phyloP scores from a whole-genome alignment of 306 rosid genomes.

The Cicer bijugum region DNA sequence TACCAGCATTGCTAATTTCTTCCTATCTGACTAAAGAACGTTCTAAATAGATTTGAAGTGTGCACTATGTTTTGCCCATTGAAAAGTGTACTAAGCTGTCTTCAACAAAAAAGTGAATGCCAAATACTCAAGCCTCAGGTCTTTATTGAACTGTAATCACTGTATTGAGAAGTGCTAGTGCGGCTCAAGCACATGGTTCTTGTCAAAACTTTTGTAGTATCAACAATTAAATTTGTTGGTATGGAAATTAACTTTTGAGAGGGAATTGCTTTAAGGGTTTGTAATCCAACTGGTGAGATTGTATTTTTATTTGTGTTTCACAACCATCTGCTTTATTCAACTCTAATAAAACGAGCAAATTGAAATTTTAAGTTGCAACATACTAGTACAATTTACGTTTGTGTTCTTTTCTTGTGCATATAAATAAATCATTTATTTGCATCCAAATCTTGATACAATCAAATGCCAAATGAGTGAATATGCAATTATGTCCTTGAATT shows the following conservation, averaged over 20 bases:
- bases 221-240: constrained; percentile 31
- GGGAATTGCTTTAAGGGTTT: constrained; percentile 32
- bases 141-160: constrained; percentile 16
- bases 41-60: constrained; percentile 35
- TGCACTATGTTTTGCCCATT: constrained; percentile 12
- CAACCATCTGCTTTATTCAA: constrained; percentile 10
- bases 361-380: constrained; percentile 10
- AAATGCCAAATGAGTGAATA: no score
- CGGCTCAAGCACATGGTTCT: constrained; percentile 6
- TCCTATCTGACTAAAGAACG: constrained; percentile 41
- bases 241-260: constrained; percentile 19
- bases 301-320: constrained; percentile 15
- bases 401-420: background rate
- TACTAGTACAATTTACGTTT: background rate
- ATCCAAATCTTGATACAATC: no score
- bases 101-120: constrained; percentile 23
- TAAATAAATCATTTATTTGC: no score
- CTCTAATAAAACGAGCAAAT: constrained; percentile 1
- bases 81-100: constrained; percentile 17
- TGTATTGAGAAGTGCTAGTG: constrained; percentile 35
- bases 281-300: constrained; percentile 14
- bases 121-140: background rate
- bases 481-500: no score
- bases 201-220: constrained; percentile 23
- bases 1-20: constrained; percentile 33